Percentiles rank a stretch among this genome's conserved stretches.
These are phyloP conservation scores for Pinus tabuliformis DNA, from an alignment of 75 land plant species.

Conservation along the genomic window DNA sequence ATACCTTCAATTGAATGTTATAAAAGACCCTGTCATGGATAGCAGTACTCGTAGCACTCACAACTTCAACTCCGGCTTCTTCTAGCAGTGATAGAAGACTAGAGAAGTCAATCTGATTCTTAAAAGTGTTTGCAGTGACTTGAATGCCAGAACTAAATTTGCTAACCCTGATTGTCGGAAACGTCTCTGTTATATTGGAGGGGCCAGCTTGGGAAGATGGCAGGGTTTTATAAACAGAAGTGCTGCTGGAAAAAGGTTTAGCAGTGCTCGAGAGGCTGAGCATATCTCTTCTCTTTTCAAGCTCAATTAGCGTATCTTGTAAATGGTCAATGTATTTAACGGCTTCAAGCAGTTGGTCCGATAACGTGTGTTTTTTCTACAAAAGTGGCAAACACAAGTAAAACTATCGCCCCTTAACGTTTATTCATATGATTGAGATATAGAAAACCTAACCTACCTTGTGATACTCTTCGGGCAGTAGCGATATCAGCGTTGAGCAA, in stretches of 20 bases:
- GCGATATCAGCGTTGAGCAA: not conserved
- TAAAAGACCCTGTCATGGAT: not conserved
- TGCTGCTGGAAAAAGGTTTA: not conserved
- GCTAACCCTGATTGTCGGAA: not conserved
- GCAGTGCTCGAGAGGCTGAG: not conserved
- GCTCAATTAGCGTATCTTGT: not conserved
- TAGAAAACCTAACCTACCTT: not conserved
- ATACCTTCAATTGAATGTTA: constrained; percentile 2
- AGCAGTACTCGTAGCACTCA: not conserved
- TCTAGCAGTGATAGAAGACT: not conserved
- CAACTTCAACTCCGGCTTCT: not conserved
- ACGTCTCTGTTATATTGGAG: not conserved
- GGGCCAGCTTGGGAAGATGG: too few relatives aligned
- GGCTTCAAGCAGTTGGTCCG: not conserved
- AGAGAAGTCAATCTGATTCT: not conserved
- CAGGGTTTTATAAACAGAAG: not conserved
- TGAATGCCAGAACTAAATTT: not conserved
- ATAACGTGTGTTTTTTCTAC: not conserved
- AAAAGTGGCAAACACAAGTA: not conserved
- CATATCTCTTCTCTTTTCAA: not conserved
- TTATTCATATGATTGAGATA: not conserved
- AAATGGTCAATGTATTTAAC: not conserved
- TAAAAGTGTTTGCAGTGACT: not conserved
- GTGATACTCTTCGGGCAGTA: not conserved
- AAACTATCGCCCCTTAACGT: too few relatives aligned